A percentile compares a stretch with the other conserved stretches of the same genome.
These are phyloP conservation scores for Musa acuminata DNA, from an alignment of 176 grass and related monocot genomes.

Conservation along the genomic window DNA sequence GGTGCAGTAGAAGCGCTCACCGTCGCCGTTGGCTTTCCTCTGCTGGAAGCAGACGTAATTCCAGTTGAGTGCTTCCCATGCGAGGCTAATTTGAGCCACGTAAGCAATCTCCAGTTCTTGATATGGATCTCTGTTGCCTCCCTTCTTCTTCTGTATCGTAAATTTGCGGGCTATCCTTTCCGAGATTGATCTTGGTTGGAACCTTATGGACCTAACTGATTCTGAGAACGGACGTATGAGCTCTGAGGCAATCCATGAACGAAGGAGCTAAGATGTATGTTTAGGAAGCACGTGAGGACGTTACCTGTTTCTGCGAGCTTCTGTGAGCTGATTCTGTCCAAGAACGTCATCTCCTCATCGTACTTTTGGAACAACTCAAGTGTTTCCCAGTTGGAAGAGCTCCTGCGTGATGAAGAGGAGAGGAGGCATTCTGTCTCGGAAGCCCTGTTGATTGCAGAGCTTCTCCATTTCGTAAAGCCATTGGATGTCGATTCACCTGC, in stretches of 20 bases:
- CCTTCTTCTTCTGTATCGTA: conserved; percentile 28
- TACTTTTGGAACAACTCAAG: conserved; percentile 73
- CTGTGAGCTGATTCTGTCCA: conserved; percentile 61
- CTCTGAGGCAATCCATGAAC: no score
- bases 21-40: conserved; percentile 20
- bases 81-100: conserved; percentile 74
- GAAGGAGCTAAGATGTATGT: no score
- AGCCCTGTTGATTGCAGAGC: conserved; percentile 65
- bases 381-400: conserved; percentile 77
- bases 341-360: conserved; percentile 89
- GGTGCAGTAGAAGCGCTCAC: conserved; percentile 43
- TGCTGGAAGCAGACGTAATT: conserved; percentile 56
- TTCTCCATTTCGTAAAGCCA: conserved; percentile 75
- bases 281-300: background rate
- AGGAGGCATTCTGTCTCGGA: conserved; percentile 68
- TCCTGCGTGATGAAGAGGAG: conserved; percentile 83
- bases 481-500: conserved; percentile 80
- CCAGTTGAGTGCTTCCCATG: conserved; percentile 85
- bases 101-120: conserved; percentile 67
- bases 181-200: conserved; percentile 70
- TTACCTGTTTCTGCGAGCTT: conserved; percentile 85
- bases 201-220: conserved; percentile 59
- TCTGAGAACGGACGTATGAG: conserved; percentile 22
- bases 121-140: conserved; percentile 45
- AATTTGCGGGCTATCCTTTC: conserved; percentile 53